A percentile compares a stretch with the other conserved stretches of the same genome.
Conservation (phyloP, 2,329 filamentous ascomycete genomes). For the Magnaporthiopsis poae region DNA sequence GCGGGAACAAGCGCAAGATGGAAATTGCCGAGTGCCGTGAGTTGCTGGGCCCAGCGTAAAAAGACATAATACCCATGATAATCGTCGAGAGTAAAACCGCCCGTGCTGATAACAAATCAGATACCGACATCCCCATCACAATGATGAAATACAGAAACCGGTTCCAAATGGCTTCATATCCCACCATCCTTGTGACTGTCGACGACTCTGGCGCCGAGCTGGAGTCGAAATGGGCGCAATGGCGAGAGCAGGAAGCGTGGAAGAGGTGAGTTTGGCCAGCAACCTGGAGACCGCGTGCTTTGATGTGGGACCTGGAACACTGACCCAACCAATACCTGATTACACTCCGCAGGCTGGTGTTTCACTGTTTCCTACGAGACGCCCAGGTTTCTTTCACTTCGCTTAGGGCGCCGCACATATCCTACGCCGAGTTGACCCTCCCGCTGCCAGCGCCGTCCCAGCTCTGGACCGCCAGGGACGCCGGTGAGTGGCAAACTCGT, state of each 20-base stretch:
- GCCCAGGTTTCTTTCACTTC: constrained; percentile 58
- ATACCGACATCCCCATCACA: constrained; percentile 21
- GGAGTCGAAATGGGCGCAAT: constrained; percentile 55
- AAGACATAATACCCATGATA: background rate
- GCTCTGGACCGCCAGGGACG: constrained; percentile 57
- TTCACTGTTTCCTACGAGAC: constrained; percentile 56
- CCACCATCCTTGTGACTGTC: constrained; percentile 37
- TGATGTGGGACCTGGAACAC: background rate
- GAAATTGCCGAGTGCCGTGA: constrained; percentile 45
- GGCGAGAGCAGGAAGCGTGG: constrained; percentile 56
- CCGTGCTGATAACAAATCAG: background rate
- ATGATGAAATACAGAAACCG: constrained; percentile 48
- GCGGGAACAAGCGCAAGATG: constrained; percentile 45
- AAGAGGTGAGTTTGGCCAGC: constrained; percentile 37
- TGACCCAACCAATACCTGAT: background rate
- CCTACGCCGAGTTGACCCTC: constrained; percentile 58
- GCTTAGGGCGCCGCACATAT: constrained; percentile 54
- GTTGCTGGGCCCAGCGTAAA: constrained; percentile 10
- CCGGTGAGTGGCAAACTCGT: constrained; percentile 53
- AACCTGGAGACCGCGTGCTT: background rate
- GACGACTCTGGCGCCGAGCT: constrained; percentile 48
- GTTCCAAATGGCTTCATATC: constrained; percentile 47
- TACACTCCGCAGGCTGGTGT: constrained; percentile 39
- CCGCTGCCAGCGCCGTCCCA: constrained; percentile 52
- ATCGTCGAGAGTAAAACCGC: background rate